Percentiles rank a stretch among this genome's conserved stretches.
Evolutionary conservation across 345 rosid species (phyloP).

Genomic region (Barbarea vulgaris): DNA sequence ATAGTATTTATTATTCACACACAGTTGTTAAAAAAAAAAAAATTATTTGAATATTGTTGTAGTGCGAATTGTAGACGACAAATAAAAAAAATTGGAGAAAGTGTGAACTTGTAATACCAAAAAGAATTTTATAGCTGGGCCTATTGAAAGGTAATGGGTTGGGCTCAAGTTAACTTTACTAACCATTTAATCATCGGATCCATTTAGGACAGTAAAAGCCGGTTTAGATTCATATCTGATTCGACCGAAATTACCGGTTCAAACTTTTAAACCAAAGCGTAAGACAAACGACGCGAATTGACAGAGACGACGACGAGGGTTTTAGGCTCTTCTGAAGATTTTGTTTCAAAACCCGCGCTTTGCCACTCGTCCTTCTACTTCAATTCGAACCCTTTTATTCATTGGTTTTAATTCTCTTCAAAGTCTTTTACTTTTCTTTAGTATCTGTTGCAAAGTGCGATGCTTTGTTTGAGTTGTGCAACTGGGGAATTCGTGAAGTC

Average conservation of each 20-base stretch:
- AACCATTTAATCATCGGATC: background rate
- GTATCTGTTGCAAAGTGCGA: background rate
- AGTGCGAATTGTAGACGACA: background rate
- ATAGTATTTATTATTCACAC: background rate
- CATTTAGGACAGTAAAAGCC: background rate
- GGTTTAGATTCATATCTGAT: constrained; percentile 11
- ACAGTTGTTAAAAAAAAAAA: background rate
- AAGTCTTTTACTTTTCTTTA: background rate
- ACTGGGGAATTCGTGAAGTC: constrained; percentile 19
- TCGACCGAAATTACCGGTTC: constrained; percentile 20
- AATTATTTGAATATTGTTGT: too few species aligned
- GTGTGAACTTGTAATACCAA: too few species aligned
- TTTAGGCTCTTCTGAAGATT: constrained; percentile 8
- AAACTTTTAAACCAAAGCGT: constrained; percentile 14
- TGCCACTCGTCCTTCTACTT: constrained; percentile 21
- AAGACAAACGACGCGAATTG: constrained; percentile 8
- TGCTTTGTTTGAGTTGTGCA: constrained; percentile 17
- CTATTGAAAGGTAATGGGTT: background rate
- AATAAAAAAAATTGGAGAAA: background rate
- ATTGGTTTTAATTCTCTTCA: background rate
- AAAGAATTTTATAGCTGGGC: constrained; percentile 4
- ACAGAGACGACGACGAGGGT: constrained; percentile 35
- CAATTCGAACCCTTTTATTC: background rate
- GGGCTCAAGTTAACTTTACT: constrained; percentile 1
- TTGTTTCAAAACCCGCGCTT: constrained; percentile 36